Evolutionary conservation across 805 yeast species (phyloP), one percentile per base, ranked within the genome.

Genomic region (Teunomyces stri): DNA sequence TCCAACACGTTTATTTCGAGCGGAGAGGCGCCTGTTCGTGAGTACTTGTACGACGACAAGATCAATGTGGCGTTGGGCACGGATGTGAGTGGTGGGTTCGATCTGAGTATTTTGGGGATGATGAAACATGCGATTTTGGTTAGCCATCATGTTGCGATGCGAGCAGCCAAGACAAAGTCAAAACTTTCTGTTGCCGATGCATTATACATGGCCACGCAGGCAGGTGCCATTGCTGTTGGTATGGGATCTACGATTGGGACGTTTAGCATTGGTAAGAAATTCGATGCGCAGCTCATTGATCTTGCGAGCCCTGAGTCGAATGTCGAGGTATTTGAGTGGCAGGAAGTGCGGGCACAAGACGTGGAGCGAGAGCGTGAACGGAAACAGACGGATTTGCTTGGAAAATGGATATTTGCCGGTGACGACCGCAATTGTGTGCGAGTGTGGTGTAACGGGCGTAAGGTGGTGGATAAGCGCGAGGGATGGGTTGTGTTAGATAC

Each of bases 351-450:
- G 6, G 46, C 53, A 4, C 54, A 50, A 10, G 43, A 46, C 12
- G 55, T 52, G 12, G 49, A 28, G 42, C 44, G 35, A n/a, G 15
- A 16, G 7, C 20, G 20, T 11, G 53, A 56, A 50, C 72, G 82
- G 61, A 54, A 56, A 50, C 72, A 83, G 61, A 70, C 70, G 25
- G 80, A 85, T 58, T 59, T 88, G 45, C 63, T 90, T 3, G 87
- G 87, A 50, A 90, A 89, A 64, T 94, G 99, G 99, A 70, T 92
- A 6, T 94, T 89, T 64, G 79, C 82, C 49, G 98, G 98, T 15
- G 99, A 94, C 66, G 97, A 94, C 64, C 78, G 98, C 60, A 94
- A 94, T 62, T 82, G 92, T 29, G 59, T 69, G 5, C 74, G 74
- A 45, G 97, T 92, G 12, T 94, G 88, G 87, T 91, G 91, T 35